Evolutionary conservation across 208 protist species (phyloP), one percentile per base, ranked within the genome.

Genomic region (Trypanosoma mega): DNA sequence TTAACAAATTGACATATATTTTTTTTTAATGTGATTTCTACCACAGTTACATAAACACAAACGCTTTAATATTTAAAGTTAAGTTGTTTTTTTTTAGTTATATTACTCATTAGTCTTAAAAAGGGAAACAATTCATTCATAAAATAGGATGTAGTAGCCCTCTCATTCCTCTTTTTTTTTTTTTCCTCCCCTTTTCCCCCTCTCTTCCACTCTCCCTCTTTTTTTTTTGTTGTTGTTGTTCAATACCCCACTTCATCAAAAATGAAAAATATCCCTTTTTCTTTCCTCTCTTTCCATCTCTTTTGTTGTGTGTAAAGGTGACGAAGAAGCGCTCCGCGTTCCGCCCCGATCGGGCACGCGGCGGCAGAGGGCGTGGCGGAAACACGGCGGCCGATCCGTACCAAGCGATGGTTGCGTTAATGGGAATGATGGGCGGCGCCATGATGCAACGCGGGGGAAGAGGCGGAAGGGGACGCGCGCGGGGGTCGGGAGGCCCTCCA

Each of bases 291-390:
- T 31, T 12, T 39, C 46, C 54, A 31, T 20, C 7, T 45, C 3
- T 8, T 4, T 44, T 26, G 39, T 0, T 23, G 14, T 44, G 24
- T 23, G 14, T 61, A 52, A 36, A 92, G 85, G 85, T 92, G 18
- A 82, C 78, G 18, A 83, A 82, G 43, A 92, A 92, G 55, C 74
- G 77, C 11, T 92, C 85, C n/a, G 67, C 81, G 47, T 85, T 82
- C 31, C 72, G 79, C 31, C 71, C 80, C 0, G 76, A 71, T 11
- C 55, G 60, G 26, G 68, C 57, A 4, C 79, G 79, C 18, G 83
- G 83, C 56, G 71, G 81, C 14, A 61, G 77, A 31, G 74, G 76
- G 29, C 68, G 43, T 8, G 4, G 54, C 3, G 63, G 31, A 3
- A 44, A n/a, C 7, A 54, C 61, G 24, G 53, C 49, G 27, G 60